Base-by-base conservation (phyloP, 2,329 filamentous ascomycete species). In the Pyrenochaeta sp. region DNA sequence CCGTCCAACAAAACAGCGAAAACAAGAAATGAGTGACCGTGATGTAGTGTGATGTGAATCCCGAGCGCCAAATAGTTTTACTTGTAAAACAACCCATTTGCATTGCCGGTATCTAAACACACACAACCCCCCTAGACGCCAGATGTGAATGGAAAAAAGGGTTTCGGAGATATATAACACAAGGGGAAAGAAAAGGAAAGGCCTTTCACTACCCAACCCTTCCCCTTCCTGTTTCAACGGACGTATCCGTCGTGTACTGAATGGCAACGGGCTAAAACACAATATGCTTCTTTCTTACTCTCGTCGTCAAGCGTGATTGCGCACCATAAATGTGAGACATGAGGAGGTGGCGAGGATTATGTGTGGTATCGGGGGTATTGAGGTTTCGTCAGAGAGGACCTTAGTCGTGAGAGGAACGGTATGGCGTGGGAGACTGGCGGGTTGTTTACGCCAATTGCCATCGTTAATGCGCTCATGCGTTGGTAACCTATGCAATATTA, bases 231-330 rank as follows among this genome's bases (percentile, higher is more conserved):
- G n/a, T 37, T 39, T 24, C 47, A n/a, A 50, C 36, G 47, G 32
- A 28, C 13, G 28, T 49, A 22, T 49, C 48, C 45, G 45, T 30
- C 28, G 25, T 9, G 48, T 49, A 58, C 48, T 51, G 51, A 52
- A 58, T 51, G 51, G 52, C 58, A 60, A 57, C 52, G 52, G 52
- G 53, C 58, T 69, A 52, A 63, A 63, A 65, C 62, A 61, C 59
- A 65, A 61, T 58, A 56, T 50, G 45, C 27, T 52, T 34, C 47
- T 56, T 59, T 67, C 65, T 67, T 71, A 57, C 65, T 72, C 67
- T 62, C 56, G 53, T 73, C 69, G 63, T 73, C 65, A 72, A 65
- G 61, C 69, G 60, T 73, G 43, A 63, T 61, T 58, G 61, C 64
- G 64, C 65, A 56, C 51, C 59, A 60, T 69, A 59, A 39, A 45